Evolutionary conservation across 192 early-diverging fungal genomes (phyloP), one percentile per base, ranked within the genome.

Genomic region (Backusella sp.): DNA sequence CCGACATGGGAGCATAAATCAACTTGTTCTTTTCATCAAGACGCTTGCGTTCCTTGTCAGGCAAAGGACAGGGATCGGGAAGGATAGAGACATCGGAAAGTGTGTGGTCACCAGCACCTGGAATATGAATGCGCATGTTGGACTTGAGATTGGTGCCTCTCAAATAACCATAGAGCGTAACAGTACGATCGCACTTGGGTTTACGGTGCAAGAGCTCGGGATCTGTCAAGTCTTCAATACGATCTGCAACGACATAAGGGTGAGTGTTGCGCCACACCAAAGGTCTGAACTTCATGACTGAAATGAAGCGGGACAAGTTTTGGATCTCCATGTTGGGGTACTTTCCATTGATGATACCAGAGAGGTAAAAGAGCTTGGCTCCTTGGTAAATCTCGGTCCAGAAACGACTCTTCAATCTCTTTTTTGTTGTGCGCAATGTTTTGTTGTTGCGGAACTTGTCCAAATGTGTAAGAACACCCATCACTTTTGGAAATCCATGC

Each of bases 301-400:
- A 97, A 53, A 99, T 96, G 80, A 98, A 99, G 30, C 98, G 88
- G 42, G 95, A 95, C 42, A 99, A 77, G 82, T 99, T 99, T 79
- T 96, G 82, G 72, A 98, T 90, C 79, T 99, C 98, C 77, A 91
- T 92, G 77, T 97, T 96, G 32, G 94, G 88, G 80, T 99, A 99
- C 42, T 91, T 89, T 39, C 95, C 96, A 77, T 98, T 96, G 83
- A 98, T 94, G 26, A 98, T 86, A 30, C 98, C 97, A 4, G 95
- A 95, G n/a, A 99, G 86, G 77, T 98, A 98, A 76, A 99, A 99
- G 17, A 99, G 85, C 84, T 99, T 99, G 70, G 98, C 98, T 23
- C 98, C 98, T 76, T 99, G 94, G 82, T 99, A 98, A 72, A 98
- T 98, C 80, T 99, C 98, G n/a, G 98, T 98, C 98, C 98, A 99